A percentile compares a stretch with the other conserved stretches of the same genome.
Conservation (phyloP, 352 stramenopile species). For the Globisporangium sylvaticum region DNA sequence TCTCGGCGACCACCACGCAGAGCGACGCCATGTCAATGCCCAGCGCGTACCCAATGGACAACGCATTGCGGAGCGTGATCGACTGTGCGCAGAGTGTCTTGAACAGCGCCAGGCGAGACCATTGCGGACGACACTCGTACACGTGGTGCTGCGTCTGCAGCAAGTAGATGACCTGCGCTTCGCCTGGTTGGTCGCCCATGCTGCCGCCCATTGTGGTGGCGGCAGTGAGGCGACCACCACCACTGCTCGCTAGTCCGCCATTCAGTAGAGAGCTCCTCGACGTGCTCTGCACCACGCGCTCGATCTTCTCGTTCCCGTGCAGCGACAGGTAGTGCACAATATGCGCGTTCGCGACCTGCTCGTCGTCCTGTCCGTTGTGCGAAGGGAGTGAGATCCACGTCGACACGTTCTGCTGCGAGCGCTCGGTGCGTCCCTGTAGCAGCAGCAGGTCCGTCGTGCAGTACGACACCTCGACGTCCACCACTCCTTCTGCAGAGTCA, state of each 20-base stretch:
- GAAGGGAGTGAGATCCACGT: conserved; percentile 81
- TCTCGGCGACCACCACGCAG: conserved; percentile 81
- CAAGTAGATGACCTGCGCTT: conserved; percentile 75
- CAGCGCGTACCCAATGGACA: conserved; percentile 84
- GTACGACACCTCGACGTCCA: conserved; percentile 67
- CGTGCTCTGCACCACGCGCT: conserved; percentile 66
- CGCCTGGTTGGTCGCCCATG: conserved; percentile 16
- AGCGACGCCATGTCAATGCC: conserved; percentile 86
- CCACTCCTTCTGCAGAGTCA: conserved; percentile 19
- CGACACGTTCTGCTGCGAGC: conserved; percentile 40
- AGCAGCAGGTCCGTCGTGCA: conserved; percentile 82
- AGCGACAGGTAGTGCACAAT: conserved; percentile 79
- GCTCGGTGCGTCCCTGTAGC: conserved; percentile 48
- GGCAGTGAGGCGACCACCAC: background rate
- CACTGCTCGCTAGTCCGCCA: background rate
- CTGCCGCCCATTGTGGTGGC: conserved; percentile 8
- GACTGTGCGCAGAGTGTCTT: conserved; percentile 52
- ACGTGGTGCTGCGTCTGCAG: conserved; percentile 78
- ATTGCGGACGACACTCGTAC: conserved; percentile 84
- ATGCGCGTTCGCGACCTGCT: conserved; percentile 40
- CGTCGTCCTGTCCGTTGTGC: conserved; percentile 48
- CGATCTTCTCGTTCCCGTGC: conserved; percentile 70
- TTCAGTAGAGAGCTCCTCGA: conserved; percentile 16
- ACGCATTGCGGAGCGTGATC: conserved; percentile 59
- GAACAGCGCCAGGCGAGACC: conserved; percentile 79